These are phyloP conservation scores for Aspergillus vadensis DNA, from an alignment of 2,329 filamentous ascomycete genomes.

Conservation along the genomic window DNA sequence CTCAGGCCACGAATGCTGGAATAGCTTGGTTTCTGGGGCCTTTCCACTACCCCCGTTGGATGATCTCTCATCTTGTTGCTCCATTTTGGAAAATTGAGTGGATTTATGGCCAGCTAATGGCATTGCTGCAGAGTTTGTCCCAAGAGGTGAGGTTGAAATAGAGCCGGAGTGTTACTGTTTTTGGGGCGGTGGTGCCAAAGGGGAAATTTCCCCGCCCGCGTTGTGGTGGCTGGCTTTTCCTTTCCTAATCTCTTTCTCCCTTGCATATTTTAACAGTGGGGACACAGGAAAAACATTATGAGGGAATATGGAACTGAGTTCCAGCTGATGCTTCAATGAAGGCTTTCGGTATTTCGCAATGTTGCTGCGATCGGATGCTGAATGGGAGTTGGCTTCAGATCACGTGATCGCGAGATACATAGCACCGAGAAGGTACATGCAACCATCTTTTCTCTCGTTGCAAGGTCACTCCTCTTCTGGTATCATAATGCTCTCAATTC, in stretches of 20 bases:
- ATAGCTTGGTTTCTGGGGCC: not conserved
- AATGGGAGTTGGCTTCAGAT: too few relatives aligned
- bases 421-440: too few relatives aligned
- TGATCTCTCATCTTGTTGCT: constrained; percentile 18
- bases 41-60: not conserved
- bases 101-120: not conserved
- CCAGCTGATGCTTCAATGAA: too few relatives aligned
- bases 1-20: constrained; percentile 24
- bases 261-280: too few relatives aligned
- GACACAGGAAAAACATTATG: too few relatives aligned
- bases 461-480: too few relatives aligned
- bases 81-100: constrained; percentile 21
- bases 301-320: too few relatives aligned
- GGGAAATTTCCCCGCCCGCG: not conserved
- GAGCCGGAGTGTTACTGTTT: not conserved
- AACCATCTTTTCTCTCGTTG: too few relatives aligned
- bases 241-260: not conserved
- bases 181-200: not conserved
- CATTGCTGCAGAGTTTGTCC: constrained; percentile 11
- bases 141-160: constrained; percentile 18
- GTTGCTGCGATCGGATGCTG: too few relatives aligned
- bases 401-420: too few relatives aligned
- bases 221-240: not conserved
- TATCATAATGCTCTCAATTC: too few relatives aligned
- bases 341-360: too few relatives aligned